phyloP scores from a whole-genome alignment of 106 monocot species.

The Dendrobium catenatum region DNA sequence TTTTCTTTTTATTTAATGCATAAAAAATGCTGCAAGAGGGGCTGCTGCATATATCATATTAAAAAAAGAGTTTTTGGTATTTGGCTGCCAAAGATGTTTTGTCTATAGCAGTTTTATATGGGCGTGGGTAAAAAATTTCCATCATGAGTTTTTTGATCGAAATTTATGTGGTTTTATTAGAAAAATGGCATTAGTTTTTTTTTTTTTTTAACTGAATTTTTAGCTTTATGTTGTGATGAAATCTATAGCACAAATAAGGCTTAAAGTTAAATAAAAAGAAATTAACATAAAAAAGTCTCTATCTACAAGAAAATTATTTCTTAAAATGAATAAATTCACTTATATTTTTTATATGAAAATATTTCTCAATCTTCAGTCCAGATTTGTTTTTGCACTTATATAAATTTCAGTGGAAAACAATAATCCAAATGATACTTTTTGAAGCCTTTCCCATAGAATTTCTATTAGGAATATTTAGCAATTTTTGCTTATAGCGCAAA shows the following conservation, averaged over 20 bases:
- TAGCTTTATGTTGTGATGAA: neutral
- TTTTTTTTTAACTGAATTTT: neutral
- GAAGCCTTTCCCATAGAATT: no score
- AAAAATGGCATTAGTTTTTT: neutral
- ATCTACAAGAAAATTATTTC: no score
- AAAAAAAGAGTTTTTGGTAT: neutral
- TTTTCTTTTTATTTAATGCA: neutral
- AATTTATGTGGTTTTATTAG: no score
- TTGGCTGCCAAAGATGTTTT: neutral
- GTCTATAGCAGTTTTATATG: neutral
- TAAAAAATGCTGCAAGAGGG: neutral
- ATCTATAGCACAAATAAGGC: neutral
- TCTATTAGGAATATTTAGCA: no score
- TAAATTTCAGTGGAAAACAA: no score
- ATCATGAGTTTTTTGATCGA: no score
- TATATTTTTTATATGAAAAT: no score
- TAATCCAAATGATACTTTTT: no score
- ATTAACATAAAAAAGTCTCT: neutral
- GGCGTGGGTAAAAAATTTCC: neutral
- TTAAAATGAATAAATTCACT: no score
- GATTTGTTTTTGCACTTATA: no score
- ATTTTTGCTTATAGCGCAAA: no score
- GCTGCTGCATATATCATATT: neutral
- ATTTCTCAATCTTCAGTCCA: no score
- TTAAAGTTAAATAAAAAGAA: neutral